phyloP scores from a whole-genome alignment of 768 basidiomycete genomes.

The Xanthoconium purpureum region DNA sequence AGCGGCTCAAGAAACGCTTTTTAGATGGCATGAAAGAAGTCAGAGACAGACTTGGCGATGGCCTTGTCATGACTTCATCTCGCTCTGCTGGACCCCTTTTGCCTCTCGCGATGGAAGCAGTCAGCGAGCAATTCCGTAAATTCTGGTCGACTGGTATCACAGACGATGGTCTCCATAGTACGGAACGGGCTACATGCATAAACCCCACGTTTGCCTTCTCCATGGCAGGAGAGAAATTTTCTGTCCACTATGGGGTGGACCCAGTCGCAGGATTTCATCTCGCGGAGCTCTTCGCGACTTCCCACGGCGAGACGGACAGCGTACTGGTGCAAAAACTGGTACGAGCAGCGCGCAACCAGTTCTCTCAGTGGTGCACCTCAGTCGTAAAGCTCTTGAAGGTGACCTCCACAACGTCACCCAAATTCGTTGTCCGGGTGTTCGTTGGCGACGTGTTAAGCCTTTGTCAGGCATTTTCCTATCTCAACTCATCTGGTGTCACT shows the following conservation, averaged over 20 bases:
- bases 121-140: slow-evolving; percentile 20
- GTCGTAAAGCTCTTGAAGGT: slow-evolving; percentile 9
- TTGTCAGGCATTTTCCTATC: slow-evolving; percentile 24
- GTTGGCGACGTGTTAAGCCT: slow-evolving; percentile 30
- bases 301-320: not conserved
- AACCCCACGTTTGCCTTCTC: slow-evolving; percentile 34
- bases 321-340: slow-evolving; percentile 20
- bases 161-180: slow-evolving; percentile 21
- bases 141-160: slow-evolving; percentile 29
- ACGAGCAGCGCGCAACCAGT: slow-evolving; percentile 18
- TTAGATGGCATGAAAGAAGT: slow-evolving; percentile 20
- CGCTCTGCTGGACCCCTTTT: slow-evolving; percentile 31
- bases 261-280: slow-evolving; percentile 32
- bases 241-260: slow-evolving; percentile 31
- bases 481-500: slow-evolving; percentile 1
- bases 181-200: slow-evolving; percentile 12
- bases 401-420: not conserved
- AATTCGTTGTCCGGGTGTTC: slow-evolving; percentile 29
- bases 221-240: slow-evolving; percentile 16
- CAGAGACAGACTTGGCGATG: not conserved
- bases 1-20: slow-evolving; percentile 17
- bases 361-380: slow-evolving; percentile 29
- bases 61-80: slow-evolving; percentile 6
- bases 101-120: slow-evolving; percentile 3
- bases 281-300: slow-evolving; percentile 24